Evolutionary conservation across 2,329 filamentous ascomycete species (phyloP).

Genomic region (Ophiosphaerella korrae): DNA sequence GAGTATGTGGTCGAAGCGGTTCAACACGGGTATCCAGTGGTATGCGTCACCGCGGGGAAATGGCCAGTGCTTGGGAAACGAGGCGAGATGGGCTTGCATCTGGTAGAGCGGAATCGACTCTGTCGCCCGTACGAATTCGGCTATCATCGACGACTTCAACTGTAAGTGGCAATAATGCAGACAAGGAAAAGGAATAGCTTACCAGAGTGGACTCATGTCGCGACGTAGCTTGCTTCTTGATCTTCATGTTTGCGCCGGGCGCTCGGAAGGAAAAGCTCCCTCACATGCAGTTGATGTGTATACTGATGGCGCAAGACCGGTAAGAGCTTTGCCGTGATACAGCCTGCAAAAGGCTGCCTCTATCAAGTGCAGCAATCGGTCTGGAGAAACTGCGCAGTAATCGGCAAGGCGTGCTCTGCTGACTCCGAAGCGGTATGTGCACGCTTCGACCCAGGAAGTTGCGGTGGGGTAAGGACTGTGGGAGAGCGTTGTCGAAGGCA

Average conservation of each 20-base stretch:
- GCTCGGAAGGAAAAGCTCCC: slow-evolving; percentile 42
- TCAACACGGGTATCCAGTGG: slow-evolving; percentile 94
- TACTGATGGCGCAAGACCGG: neutral
- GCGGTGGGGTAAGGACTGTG: slow-evolving; percentile 4
- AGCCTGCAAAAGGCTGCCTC: slow-evolving; percentile 15
- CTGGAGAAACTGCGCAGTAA: slow-evolving; percentile 6
- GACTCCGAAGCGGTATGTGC: slow-evolving; percentile 5
- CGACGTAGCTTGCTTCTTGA: slow-evolving; percentile 61
- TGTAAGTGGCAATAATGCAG: slow-evolving; percentile 9
- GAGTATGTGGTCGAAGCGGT: slow-evolving; percentile 89
- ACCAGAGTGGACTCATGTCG: slow-evolving; percentile 60
- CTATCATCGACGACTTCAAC: slow-evolving; percentile 81
- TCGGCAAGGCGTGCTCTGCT: neutral
- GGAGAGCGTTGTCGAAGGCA: slow-evolving; percentile 2
- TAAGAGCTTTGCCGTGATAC: slow-evolving; percentile 1
- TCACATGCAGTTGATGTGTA: slow-evolving; percentile 35
- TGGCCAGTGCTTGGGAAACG: slow-evolving; percentile 89
- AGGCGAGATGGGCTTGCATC: slow-evolving; percentile 75
- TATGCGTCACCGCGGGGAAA: slow-evolving; percentile 95
- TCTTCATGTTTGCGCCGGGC: slow-evolving; percentile 55
- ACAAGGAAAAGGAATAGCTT: slow-evolving; percentile 17
- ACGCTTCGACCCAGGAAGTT: neutral
- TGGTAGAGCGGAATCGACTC: slow-evolving; percentile 73
- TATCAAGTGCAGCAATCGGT: neutral
- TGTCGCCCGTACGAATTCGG: slow-evolving; percentile 76